Percentiles rank a stretch among this genome's conserved stretches.
Evolutionary conservation across 306 rosid genomes (phyloP).

Genomic region (Astragalus membranaceus): DNA sequence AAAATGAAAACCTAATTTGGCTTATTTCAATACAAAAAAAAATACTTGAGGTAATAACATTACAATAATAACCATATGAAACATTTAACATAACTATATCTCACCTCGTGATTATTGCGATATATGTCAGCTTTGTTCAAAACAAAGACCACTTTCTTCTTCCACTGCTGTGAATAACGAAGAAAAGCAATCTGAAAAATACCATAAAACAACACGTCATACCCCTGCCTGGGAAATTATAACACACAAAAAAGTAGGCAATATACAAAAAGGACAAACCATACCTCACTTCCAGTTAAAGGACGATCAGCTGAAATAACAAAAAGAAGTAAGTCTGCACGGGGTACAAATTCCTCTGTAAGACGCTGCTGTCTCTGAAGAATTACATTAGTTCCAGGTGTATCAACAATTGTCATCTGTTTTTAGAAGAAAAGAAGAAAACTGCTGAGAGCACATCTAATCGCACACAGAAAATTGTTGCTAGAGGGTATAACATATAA

Average conservation of each 20-base stretch:
- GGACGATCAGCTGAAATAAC: slow-evolving; percentile 97
- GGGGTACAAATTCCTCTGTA: slow-evolving; percentile 96
- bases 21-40: slow-evolving; percentile 12
- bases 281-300: slow-evolving; percentile 95
- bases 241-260: background rate
- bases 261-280: background rate
- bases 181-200: slow-evolving; percentile 77
- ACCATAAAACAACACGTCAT: slow-evolving; percentile 3
- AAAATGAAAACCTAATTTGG: background rate
- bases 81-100: slow-evolving; percentile 35
- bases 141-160: slow-evolving; percentile 90
- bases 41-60: slow-evolving; percentile 8
- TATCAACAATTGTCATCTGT: slow-evolving; percentile 92
- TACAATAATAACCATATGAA: background rate
- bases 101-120: slow-evolving; percentile 81
- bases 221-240: slow-evolving; percentile 4
- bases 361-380: slow-evolving; percentile 95
- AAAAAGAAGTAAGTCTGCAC: slow-evolving; percentile 95
- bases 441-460: slow-evolving; percentile 9
- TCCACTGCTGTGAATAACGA: slow-evolving; percentile 95
- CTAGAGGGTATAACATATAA: background rate
- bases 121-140: slow-evolving; percentile 91
- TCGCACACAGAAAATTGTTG: background rate
- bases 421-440: slow-evolving; percentile 7
- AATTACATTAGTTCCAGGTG: slow-evolving; percentile 99